Evolutionary conservation across 805 yeast genomes (phyloP).

Genomic region (Kazachstania viticola): DNA sequence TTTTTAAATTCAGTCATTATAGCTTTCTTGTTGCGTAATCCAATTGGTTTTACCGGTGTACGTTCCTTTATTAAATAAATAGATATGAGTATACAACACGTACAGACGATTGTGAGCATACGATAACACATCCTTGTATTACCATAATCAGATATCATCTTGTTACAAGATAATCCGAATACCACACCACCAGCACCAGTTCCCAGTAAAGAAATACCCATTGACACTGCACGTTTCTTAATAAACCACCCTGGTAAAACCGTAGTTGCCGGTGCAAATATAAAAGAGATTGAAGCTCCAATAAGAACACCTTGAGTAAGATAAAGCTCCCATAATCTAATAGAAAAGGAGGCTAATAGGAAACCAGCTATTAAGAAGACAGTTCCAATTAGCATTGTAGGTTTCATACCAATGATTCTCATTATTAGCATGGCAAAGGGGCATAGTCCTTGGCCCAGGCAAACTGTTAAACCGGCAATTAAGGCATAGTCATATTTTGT

Average conservation of each 20-base stretch:
- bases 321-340: constrained; percentile 52
- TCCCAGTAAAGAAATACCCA: constrained; percentile 39
- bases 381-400: constrained; percentile 39
- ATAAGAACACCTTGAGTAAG: constrained; percentile 57
- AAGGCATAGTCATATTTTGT: constrained; percentile 48
- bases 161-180: constrained; percentile 32
- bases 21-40: constrained; percentile 13
- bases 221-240: constrained; percentile 45
- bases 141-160: constrained; percentile 30
- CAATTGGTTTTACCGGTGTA: constrained; percentile 24
- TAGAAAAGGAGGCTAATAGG: constrained; percentile 49
- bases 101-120: constrained; percentile 32
- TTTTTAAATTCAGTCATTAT: constrained; percentile 16
- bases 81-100: constrained; percentile 30
- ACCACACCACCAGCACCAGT: constrained; percentile 44
- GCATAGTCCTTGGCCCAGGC: constrained; percentile 42
- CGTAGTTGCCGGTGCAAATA: constrained; percentile 47
- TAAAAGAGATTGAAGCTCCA: constrained; percentile 40
- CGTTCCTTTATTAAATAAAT: constrained; percentile 36
- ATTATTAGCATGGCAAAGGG: constrained; percentile 43
- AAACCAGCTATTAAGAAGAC: constrained; percentile 41
- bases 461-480: constrained; percentile 55
- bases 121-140: constrained; percentile 36
- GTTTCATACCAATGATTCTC: constrained; percentile 39
- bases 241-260: constrained; percentile 63